Conservation (phyloP, 768 basidiomycete genomes). For the Fistulinella prunicolor region DNA sequence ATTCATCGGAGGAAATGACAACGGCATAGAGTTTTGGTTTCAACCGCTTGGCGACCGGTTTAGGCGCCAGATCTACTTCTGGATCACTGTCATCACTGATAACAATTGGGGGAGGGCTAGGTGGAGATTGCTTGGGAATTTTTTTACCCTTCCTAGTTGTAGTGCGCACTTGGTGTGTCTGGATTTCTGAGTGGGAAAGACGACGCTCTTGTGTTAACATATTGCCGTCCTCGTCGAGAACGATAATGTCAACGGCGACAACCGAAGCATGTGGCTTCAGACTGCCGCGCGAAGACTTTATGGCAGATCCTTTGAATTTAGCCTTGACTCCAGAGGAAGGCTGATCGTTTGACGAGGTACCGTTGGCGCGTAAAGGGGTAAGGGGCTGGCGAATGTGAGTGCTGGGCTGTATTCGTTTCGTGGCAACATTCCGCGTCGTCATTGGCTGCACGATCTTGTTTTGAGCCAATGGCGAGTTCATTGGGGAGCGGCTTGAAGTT, state of each 20-base stretch:
- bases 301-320: conserved; percentile 20
- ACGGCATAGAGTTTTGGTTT: conserved; percentile 20
- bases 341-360: conserved; percentile 37
- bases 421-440: conserved; percentile 4
- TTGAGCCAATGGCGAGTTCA: conserved; percentile 21
- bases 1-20: conserved; percentile 48
- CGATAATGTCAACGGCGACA: conserved; percentile 64
- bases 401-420: conserved; percentile 14
- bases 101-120: conserved; percentile 14
- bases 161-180: conserved; percentile 30
- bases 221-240: conserved; percentile 59
- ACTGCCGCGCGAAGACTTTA: conserved; percentile 21
- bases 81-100: conserved; percentile 30
- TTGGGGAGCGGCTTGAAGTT: conserved; percentile 17
- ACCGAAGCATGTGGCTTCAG: conserved; percentile 44
- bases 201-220: conserved; percentile 60
- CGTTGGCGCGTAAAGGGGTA: conserved; percentile 37
- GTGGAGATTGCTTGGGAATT: neutral
- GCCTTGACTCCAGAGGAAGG: conserved; percentile 18
- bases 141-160: conserved; percentile 10
- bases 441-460: conserved; percentile 26
- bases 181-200: conserved; percentile 45
- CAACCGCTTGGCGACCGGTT: conserved; percentile 8
- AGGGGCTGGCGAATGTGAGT: conserved; percentile 39
- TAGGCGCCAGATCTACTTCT: conserved; percentile 25